phyloP scores from a whole-genome alignment of 106 monocot genomes.

The Dendrobium huoshanense region DNA sequence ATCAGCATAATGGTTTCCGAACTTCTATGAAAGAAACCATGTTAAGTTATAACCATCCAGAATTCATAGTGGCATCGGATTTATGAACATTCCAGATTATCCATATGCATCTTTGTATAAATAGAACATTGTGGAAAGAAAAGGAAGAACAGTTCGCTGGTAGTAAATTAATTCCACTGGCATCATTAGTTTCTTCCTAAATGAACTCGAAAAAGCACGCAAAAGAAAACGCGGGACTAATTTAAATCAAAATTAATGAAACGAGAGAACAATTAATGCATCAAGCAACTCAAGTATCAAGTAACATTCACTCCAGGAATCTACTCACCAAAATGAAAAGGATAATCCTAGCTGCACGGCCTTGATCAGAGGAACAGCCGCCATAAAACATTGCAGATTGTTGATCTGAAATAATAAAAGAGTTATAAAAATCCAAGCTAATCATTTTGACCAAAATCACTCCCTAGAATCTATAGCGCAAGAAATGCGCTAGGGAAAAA shows the following conservation, averaged over 20 bases:
- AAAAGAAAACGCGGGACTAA: not conserved
- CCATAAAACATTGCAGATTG: conserved; percentile 78
- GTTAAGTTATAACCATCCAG: too few species aligned
- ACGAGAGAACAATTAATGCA: not conserved
- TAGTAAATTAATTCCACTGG: not conserved
- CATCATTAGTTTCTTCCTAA: not conserved
- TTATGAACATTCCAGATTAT: not conserved
- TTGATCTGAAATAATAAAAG: conserved; percentile 36
- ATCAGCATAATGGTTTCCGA: not conserved
- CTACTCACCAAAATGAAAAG: conserved; percentile 71
- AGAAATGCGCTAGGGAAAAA: not conserved
- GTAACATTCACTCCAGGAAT: not conserved
- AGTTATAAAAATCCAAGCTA: not conserved
- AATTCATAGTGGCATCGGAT: not conserved
- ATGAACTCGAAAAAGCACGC: not conserved
- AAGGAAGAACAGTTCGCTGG: not conserved
- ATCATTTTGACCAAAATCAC: not conserved
- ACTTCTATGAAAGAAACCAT: too few species aligned
- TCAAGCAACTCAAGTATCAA: not conserved
- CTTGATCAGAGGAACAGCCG: conserved; percentile 62
- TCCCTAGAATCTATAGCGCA: not conserved
- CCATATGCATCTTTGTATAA: not conserved
- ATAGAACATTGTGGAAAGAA: not conserved
- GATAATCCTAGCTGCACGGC: conserved; percentile 68
- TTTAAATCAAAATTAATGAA: not conserved